phyloP scores from a whole-genome alignment of 2,329 filamentous ascomycete species.

The Fusarium equiseti region DNA sequence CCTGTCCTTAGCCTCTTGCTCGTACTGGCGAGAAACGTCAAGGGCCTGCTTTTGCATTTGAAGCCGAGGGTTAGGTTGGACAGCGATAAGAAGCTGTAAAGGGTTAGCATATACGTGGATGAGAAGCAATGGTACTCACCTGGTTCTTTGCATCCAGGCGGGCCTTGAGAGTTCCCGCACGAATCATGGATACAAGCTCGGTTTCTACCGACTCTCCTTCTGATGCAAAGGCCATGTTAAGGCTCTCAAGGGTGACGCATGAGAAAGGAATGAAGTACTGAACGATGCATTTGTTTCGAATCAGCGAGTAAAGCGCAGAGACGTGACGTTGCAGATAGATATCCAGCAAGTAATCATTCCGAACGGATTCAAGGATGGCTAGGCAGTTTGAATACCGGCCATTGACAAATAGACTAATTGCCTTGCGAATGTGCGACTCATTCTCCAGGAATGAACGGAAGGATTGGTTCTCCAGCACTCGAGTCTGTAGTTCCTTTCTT shows the following conservation, averaged over 20 bases:
- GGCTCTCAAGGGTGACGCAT: conserved; percentile 81
- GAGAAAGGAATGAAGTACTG: conserved; percentile 95
- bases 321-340: conserved; percentile 85
- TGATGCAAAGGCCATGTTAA: conserved; percentile 80
- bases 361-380: conserved; percentile 83
- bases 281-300: conserved; percentile 91
- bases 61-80: conserved; percentile 73
- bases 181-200: conserved; percentile 85
- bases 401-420: conserved; percentile 88
- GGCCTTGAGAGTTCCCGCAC: conserved; percentile 76
- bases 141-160: conserved; percentile 87
- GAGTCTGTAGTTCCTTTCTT: conserved; percentile 77
- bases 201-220: conserved; percentile 73
- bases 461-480: conserved; percentile 81
- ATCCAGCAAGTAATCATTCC: conserved; percentile 89
- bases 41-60: conserved; percentile 79
- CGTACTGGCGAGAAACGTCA: conserved; percentile 76
- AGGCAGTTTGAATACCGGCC: conserved; percentile 90
- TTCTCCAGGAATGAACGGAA: conserved; percentile 93
- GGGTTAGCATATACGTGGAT: conserved; percentile 14
- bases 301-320: conserved; percentile 74
- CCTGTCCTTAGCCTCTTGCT: conserved; percentile 79
- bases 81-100: conserved; percentile 76
- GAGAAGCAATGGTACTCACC: conserved; percentile 55
- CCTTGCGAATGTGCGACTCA: conserved; percentile 93